A percentile compares a stretch with the other conserved stretches of the same genome.
Evolutionary conservation across 257 asterid genomes (phyloP).

Genomic region (Cordia subcordata): DNA sequence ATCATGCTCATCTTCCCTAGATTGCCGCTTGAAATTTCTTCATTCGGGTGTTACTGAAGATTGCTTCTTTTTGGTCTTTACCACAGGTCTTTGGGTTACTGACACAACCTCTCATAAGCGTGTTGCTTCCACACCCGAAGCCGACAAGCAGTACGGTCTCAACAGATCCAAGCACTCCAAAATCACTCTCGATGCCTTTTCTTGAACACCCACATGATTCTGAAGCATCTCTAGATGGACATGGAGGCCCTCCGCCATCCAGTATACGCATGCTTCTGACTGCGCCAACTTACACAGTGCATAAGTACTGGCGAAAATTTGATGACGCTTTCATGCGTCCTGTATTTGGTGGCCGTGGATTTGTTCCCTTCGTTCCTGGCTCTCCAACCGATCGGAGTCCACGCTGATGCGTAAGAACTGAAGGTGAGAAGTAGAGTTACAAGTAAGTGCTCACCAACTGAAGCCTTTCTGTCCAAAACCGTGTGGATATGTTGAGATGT

Average conservation of each 20-base stretch:
- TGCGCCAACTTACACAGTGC: conserved; percentile 34
- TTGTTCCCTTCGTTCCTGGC: conserved; percentile 48
- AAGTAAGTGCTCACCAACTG: background rate
- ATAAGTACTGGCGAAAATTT: conserved; percentile 57
- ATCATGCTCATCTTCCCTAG: background rate
- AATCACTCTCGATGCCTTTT: conserved; percentile 19
- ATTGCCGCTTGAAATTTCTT: background rate
- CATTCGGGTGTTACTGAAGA: background rate
- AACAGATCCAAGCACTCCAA: conserved; percentile 25
- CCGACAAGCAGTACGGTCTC: conserved; percentile 14
- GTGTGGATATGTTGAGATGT: background rate
- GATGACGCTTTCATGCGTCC: conserved; percentile 66
- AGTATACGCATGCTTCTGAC: conserved; percentile 31
- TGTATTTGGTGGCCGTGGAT: conserved; percentile 68
- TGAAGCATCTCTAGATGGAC: conserved; percentile 19
- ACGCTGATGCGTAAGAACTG: background rate
- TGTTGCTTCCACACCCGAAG: conserved; percentile 26
- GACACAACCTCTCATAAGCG: conserved; percentile 37
- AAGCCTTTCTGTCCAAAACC: background rate
- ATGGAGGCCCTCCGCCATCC: conserved; percentile 17
- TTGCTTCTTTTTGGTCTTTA: background rate
- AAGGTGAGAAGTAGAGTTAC: background rate
- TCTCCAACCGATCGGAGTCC: conserved; percentile 28
- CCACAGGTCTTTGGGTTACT: conserved; percentile 36
- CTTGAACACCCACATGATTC: conserved; percentile 21